These are phyloP conservation scores for Orbilia ellipsospora DNA, from an alignment of 2,329 filamentous ascomycete species.

Conservation along the genomic window DNA sequence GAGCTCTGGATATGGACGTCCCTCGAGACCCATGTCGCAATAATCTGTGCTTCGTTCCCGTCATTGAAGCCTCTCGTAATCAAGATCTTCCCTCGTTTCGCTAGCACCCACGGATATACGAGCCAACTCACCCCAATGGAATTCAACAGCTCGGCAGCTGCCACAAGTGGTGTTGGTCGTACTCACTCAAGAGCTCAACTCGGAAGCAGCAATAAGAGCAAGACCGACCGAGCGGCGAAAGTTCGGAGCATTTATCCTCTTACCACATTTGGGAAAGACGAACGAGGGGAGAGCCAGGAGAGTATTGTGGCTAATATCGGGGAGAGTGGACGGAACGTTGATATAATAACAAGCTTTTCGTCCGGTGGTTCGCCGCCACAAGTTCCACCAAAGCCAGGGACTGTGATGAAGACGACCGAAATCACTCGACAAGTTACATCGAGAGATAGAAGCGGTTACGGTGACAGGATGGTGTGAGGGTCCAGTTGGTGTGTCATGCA, in stretches of 20 bases:
- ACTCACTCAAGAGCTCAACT: slow-evolving; percentile 38
- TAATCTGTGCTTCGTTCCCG: slow-evolving; percentile 66
- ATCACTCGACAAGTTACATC: slow-evolving; percentile 12
- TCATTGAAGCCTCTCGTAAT: slow-evolving; percentile 67
- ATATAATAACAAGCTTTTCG: slow-evolving; percentile 44
- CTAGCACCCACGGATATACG: slow-evolving; percentile 23
- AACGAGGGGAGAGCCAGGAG: slow-evolving; percentile 48
- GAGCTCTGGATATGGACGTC: slow-evolving; percentile 53
- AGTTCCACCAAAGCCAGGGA: slow-evolving; percentile 33
- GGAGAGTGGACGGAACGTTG: slow-evolving; percentile 13
- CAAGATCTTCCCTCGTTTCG: slow-evolving; percentile 61
- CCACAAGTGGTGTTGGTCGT: slow-evolving; percentile 19
- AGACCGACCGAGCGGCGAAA: slow-evolving; percentile 21
- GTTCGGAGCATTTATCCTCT: slow-evolving; percentile 46
- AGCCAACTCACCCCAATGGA: slow-evolving; percentile 39
- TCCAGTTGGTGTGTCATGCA: no score
- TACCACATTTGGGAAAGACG: slow-evolving; percentile 30
- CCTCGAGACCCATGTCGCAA: slow-evolving; percentile 67
- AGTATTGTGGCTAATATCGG: slow-evolving; percentile 34
- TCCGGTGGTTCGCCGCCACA: slow-evolving; percentile 24
- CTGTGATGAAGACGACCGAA: slow-evolving; percentile 9
- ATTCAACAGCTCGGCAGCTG: slow-evolving; percentile 30
- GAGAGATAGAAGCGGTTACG: slow-evolving; percentile 24
- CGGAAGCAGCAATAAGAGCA: slow-evolving; percentile 30
- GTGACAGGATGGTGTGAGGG: slow-evolving; percentile 33